Base-by-base conservation (phyloP, 2,329 filamentous ascomycete genomes). In the Alternaria angustiovoidea region DNA sequence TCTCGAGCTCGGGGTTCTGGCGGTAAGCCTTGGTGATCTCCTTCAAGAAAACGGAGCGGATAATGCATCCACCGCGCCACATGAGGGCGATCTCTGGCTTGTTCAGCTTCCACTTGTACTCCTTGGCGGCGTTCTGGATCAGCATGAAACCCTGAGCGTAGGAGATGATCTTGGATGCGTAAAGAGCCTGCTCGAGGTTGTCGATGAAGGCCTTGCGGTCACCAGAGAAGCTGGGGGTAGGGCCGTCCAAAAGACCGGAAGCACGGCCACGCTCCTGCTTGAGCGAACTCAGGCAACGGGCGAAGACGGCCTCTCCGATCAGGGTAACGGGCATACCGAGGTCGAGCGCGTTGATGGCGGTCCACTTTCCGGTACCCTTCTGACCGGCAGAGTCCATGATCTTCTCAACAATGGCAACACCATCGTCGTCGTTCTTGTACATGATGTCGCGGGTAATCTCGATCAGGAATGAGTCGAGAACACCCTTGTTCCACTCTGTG, bases 121-220 rank as follows among this genome's bases (percentile, higher is more conserved):
- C 92, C 83, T 91, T 93, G 82, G 94, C 95, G 73, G 95, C 93
- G 84, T 96, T 91, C 86, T 98, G 94, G 88, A 99, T 98, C 78
- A 99, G 88, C 94, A 98, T 98, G 89, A 99, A 99, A 80, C 95
- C 95, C 85, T 99, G 95, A 69, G 95, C 93, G 81, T 99, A 99
- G 20, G 95, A 99, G 83, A 99, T 97, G 80, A 99, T 99, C 91
- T 99, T 99, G 78, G 94, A 98, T 71, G 95, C 95, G 80, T 99
- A 99, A 64, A 99, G 89, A 71, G 94, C 95, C 87, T 99, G 95
- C 87, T 99, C 95, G 53, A 99, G 92, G 82, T 99, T 94, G 72
- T 92, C 92, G 72, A 99, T 89, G 88, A 98, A 96, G 81, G 93
- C 88, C 81, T 92, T 86, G 87, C 91, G 93, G 88, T 97, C 88